Percentiles rank a stretch among this genome's conserved stretches.
Evolutionary conservation across 176 grass and related monocot species (phyloP).

Genomic region (Triticum dicoccoides): DNA sequence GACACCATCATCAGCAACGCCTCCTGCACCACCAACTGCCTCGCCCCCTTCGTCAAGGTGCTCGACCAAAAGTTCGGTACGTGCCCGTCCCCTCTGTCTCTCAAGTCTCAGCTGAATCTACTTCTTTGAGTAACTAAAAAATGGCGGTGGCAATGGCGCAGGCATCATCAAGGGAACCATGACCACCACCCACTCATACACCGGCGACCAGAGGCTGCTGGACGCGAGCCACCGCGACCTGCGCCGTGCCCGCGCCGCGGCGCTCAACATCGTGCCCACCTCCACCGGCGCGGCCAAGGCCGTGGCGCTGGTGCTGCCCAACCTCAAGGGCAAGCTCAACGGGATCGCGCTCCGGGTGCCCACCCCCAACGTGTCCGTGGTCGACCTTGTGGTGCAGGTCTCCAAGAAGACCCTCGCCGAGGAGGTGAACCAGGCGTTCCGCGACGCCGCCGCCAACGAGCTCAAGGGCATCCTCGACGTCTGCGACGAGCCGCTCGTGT

Average conservation of each 20-base stretch:
- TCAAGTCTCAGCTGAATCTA: background rate
- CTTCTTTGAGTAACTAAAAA: too few relatives aligned
- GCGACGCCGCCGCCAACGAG: slow-evolving; percentile 52
- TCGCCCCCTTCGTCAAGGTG: slow-evolving; percentile 88
- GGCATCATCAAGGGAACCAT: slow-evolving; percentile 91
- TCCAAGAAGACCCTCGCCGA: slow-evolving; percentile 76
- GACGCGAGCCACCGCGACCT: slow-evolving; percentile 85
- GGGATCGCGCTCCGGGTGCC: slow-evolving; percentile 86
- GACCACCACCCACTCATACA: slow-evolving; percentile 91
- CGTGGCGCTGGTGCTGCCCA: slow-evolving; percentile 75
- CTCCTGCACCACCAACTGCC: slow-evolving; percentile 93
- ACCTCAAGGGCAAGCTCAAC: slow-evolving; percentile 90
- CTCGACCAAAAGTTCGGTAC: slow-evolving; percentile 87
- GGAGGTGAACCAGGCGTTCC: slow-evolving; percentile 81
- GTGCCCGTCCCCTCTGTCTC: background rate
- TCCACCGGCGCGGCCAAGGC: slow-evolving; percentile 89
- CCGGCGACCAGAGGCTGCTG: slow-evolving; percentile 77
- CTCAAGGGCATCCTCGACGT: slow-evolving; percentile 68
- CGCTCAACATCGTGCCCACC: slow-evolving; percentile 88
- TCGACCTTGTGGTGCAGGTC: slow-evolving; percentile 85
- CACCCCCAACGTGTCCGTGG: slow-evolving; percentile 74
- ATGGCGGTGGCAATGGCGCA: background rate
- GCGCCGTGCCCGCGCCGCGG: slow-evolving; percentile 72
- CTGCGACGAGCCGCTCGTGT: slow-evolving; percentile 77
- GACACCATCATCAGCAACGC: slow-evolving; percentile 91